These are phyloP conservation scores for Solanum commersonii DNA, from an alignment of 257 asterid genomes.

Conservation along the genomic window DNA sequence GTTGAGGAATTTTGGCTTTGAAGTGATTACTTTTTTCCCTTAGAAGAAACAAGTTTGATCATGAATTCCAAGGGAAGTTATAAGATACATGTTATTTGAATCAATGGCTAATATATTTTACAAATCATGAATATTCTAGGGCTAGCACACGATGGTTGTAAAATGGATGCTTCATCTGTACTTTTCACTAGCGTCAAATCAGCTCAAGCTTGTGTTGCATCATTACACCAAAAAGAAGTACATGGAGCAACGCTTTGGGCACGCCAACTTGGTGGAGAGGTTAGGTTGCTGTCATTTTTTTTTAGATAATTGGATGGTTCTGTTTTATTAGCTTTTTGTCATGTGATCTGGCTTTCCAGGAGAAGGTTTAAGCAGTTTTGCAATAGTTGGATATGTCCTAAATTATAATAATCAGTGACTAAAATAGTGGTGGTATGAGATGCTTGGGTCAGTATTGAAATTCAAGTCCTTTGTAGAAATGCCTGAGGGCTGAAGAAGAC, in stretches of 20 bases:
- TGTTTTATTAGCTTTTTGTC: neutral
- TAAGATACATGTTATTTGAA: neutral
- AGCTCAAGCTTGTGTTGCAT: slow-evolving; percentile 80
- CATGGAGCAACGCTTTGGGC: slow-evolving; percentile 82
- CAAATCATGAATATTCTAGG: slow-evolving; percentile 29
- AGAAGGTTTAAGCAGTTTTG: neutral
- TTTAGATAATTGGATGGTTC: neutral
- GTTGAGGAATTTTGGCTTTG: neutral
- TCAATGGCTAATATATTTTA: neutral
- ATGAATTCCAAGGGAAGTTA: neutral
- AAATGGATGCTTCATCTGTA: slow-evolving; percentile 59
- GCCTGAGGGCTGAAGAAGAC: neutral
- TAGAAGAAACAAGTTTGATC: neutral
- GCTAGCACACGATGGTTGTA: slow-evolving; percentile 86
- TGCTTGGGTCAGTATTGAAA: neutral
- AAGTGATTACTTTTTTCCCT: neutral
- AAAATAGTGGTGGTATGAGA: neutral
- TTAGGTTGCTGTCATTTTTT: slow-evolving; percentile 10
- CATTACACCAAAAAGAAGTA: slow-evolving; percentile 73
- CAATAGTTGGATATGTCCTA: neutral
- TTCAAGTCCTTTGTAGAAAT: neutral
- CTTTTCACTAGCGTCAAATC: slow-evolving; percentile 81
- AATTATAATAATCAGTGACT: neutral
- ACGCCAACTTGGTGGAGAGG: slow-evolving; percentile 99
- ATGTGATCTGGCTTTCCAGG: neutral